Conservation (phyloP, 495 filamentous ascomycete species). For the Xylaria castorea region DNA sequence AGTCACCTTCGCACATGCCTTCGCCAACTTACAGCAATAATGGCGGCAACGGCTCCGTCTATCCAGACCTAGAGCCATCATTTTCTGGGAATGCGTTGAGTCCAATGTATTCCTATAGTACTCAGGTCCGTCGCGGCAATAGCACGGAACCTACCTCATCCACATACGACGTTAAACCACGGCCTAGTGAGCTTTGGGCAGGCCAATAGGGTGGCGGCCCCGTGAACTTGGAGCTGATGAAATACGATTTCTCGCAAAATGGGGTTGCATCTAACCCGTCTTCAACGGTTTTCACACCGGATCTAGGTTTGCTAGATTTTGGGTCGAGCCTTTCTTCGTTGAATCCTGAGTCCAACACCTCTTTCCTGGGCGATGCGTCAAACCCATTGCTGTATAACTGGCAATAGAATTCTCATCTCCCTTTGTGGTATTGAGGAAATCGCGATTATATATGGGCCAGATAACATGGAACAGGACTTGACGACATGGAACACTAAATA, state of each 20-base stretch:
- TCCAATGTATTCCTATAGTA: conserved; percentile 68
- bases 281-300: background rate
- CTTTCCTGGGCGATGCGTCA: background rate
- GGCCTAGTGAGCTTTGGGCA: conserved; percentile 43
- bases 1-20: conserved; percentile 70
- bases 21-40: conserved; percentile 67
- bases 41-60: conserved; percentile 65
- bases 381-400: background rate
- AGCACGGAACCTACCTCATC: conserved; percentile 71
- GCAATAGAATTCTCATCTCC: background rate
- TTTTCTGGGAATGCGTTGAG: conserved; percentile 62
- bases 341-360: no score
- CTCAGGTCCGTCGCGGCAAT: conserved; percentile 69
- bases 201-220: conserved; percentile 38
- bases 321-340: background rate
- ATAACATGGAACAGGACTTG: background rate
- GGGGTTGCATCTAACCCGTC: background rate
- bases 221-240: conserved; percentile 22
- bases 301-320: background rate
- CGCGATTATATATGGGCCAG: conserved; percentile 9
- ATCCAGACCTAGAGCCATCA: conserved; percentile 71
- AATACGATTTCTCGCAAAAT: conserved; percentile 8
- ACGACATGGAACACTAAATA: background rate
- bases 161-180: conserved; percentile 69
- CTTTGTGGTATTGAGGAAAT: background rate